Evolutionary conservation across 768 basidiomycete species (phyloP), one percentile per base, ranked within the genome.

Genomic region (Suillus hirtellus): DNA sequence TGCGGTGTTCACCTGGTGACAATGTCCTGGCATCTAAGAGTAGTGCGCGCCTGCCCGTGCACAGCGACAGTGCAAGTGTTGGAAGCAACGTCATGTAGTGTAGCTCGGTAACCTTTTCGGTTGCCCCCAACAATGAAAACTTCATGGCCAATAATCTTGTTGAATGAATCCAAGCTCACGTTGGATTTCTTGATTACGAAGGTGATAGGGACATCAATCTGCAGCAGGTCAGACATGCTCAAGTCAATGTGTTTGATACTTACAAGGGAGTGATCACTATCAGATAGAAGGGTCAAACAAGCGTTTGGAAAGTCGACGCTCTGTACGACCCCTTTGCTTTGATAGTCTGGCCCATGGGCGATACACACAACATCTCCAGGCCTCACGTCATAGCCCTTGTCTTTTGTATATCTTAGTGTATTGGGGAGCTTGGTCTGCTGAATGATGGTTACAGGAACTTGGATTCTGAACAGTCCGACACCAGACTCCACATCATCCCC

Each of bases 61-160:
- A n/a, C 34, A 54, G 11, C 11, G 5, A 54, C 6, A 0, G 19
- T 34, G 34, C 34, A 54, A 54, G 31, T 34, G 17, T 53, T 10
- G 1, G 52, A n/a, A 54, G 17, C 11, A 6, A 54, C 2, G 34
- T 5, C 6, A n/a, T 35, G 6, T 35, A 54, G 34, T 19, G 34
- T 54, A 1, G 34, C 53, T 35, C 6, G 19, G 12, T 54, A 54
- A 2, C 53, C 53, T 6, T 54, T 54, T 2, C 0, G 19, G 0
- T 54, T n/a, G 1, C 53, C 53, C 53, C 53, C n/a, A 12, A 54
- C 34, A 35, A 54, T 54, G 6, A 54, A 54, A 6, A 54, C 53
- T 7, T 54, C 53, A 6, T 21, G 10, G 53, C 53, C n/a, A 21
- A 54, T 54, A 2, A 35, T 4, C 2, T 54, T 54, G 10, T 35